Evolutionary conservation across 2,329 filamentous ascomycete genomes (phyloP), one percentile per base, ranked within the genome.

Genomic region (Botrytis byssoidea): DNA sequence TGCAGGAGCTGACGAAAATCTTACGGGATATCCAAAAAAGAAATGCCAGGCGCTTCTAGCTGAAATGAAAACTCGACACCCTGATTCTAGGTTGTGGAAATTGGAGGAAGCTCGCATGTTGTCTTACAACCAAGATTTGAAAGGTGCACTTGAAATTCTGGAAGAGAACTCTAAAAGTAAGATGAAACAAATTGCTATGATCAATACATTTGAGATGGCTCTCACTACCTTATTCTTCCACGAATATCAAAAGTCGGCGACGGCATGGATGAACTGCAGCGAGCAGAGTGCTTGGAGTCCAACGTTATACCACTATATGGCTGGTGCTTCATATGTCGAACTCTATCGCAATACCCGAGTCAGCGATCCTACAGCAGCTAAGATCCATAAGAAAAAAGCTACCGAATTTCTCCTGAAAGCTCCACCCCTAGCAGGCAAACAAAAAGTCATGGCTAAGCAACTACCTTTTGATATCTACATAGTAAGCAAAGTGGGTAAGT

Each of bases 281-380:
- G 90, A 93, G 72, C 86, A 96, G 72, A 98, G 97, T 83, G 93
- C 93, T 78, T 98, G 96, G 96, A 95, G 92, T 73, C 94, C 94
- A 70, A 90, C 91, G 0, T 82, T 98, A 71, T 98, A 99, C 83
- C 94, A 94, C 81, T 98, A 95, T 83, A 92, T 97, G 76, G 92
- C 93, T 2, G 96, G 91, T 12, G 87, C 88, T 20, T 91, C 92
- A 0, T 91, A 97, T 77, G 83, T 98, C 1, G 93, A 96, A 79
- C 85, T 94, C 8, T 98, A 98, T 82, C 90, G 96, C 16, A 85
- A 90, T 71, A 81, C 86, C 63, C 85, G 87, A 70, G 79, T 82
- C 5, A 80, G 79, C 0, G 81, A 85, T 68, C 80, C 85, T 66
- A 83, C 81, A 0, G 83, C 87, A 61, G 89, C 90, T 0, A 82